A percentile compares a stretch with the other conserved stretches of the same genome.
Evolutionary conservation across 2,329 filamentous ascomycete species (phyloP).

Genomic region (Dactylonectria estremocensis): DNA sequence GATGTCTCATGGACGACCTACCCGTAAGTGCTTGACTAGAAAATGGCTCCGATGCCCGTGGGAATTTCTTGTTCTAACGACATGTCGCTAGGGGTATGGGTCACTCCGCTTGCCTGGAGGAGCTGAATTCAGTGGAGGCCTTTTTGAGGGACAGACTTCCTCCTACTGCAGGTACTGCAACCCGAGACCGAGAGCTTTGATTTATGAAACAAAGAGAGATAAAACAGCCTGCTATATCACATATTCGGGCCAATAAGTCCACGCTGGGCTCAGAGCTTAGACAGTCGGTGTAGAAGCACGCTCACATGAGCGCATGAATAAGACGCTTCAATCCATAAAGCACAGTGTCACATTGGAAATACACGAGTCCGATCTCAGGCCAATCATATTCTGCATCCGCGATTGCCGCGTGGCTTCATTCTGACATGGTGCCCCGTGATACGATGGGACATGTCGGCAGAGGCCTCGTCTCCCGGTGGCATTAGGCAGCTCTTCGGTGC

Average conservation of each 20-base stretch:
- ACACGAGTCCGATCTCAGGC: conserved; percentile 16
- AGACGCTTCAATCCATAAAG: neutral
- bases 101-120: conserved; percentile 83
- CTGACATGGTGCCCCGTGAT: conserved; percentile 21
- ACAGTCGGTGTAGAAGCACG: neutral
- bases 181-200: conserved; percentile 19
- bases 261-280: conserved; percentile 7
- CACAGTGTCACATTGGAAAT: conserved; percentile 16
- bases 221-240: neutral
- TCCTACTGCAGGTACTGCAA: conserved; percentile 25
- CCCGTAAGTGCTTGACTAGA: conserved; percentile 64
- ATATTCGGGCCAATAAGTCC: neutral
- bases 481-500: conserved; percentile 14
- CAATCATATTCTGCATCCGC: conserved; percentile 18
- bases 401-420: conserved; percentile 22
- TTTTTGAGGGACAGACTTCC: conserved; percentile 66
- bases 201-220: neutral
- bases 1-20: conserved; percentile 85
- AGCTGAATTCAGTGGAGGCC: conserved; percentile 85
- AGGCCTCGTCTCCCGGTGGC: neutral
- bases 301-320: neutral
- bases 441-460: neutral
- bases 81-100: conserved; percentile 70
- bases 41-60: neutral
- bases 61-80: conserved; percentile 26